Evolutionary conservation across 1,139 yeast species (phyloP), one percentile per base, ranked within the genome.

Genomic region (Meyerozyma sp.): DNA sequence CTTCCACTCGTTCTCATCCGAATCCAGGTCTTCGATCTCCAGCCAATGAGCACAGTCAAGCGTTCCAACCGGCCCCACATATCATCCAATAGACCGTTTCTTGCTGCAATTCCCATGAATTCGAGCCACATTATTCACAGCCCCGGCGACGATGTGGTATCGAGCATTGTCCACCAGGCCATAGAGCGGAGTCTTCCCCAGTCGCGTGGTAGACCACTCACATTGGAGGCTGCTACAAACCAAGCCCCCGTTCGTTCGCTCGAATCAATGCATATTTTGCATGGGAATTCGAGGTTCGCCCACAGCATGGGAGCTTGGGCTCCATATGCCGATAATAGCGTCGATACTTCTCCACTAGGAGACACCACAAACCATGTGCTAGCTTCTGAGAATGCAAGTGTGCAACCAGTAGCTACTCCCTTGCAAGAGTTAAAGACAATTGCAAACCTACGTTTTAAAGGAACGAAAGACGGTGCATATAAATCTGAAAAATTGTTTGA

Each of bases 121-220:
- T 81, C 93, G 1, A 84, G 90, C 1, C 75, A 79, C 51, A 58
- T 86, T 5, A 75, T 85, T 13, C 91, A 84, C 58, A 66, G 85
- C 1, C 68, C 77, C 1, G 66, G 74, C 10, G 63, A 62, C 32
- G 75, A 70, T 46, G 65, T 74, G 39, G 72, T 77, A 3, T 63
- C 82, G 1, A 70, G 73, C 36, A 68, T 83, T 4, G 77, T 84
- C 1, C 51, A 83, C 29, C 89, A 82, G 52, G 75, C 81, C 2
- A 70, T 84, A 5, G 81, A 79, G 50, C 59, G 74, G 42, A 68
- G 81, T 8, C 54, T 84, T 5, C 72, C 74, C 51, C 83, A 48
- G 52, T 66, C 46, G 50, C 65, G 51, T 41, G 62, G 45, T 26
- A 63, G 64, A 41, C 45, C 68, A 16, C 47, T 70, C 2, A 53